Base-by-base conservation (phyloP, 495 filamentous ascomycete species). In the Daldinia childiae region DNA sequence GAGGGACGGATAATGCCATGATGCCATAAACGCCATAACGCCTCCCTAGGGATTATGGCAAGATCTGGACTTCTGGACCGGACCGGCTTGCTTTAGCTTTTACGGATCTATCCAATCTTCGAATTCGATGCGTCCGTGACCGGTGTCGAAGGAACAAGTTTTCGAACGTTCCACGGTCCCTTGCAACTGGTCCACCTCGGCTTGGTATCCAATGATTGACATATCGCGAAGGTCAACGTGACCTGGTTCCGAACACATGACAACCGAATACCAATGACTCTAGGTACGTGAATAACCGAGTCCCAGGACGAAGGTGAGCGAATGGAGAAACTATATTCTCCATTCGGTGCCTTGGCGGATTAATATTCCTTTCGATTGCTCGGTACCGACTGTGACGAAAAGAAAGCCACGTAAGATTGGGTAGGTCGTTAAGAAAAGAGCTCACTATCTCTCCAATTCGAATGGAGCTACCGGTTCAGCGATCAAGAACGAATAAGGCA, bases 131-230 rank as follows among this genome's bases (percentile, higher is more conserved):
- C 36, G 34, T 62, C 57, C 62, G 56, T 54, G 62, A 64, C 64
- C 56, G 43, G 66, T 60, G 52, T 57, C 19, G n/a, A 69, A 66
- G 71, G 71, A 73, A 73, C 71, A 73, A 69, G 71, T 66, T 73
- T 73, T 73, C 43, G 66, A 73, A 66, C 64, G 52, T 73, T 73
- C 71, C 39, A 73, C 32, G 58, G 62, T 66, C 62, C 71, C 71
- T 69, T 69, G 66, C 62, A 43, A 63, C 66, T 48, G 58, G 32
- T 58, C 71, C 71, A 66, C 66, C 52, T 29, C 26, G 62, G 38
- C 38, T 69, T 66, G 66, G 62, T 73, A 73, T 58, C 71, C 71
- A 73, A 73, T 73, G 54, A 39, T 48, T 64, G 51, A 29, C 39
- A 73, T 62, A 69, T 66, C 58, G 71, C 48, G 15, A 27, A 48